Conservation (phyloP, 1,284 basidiomycete genomes). For the Retiboletus flavoniger region DNA sequence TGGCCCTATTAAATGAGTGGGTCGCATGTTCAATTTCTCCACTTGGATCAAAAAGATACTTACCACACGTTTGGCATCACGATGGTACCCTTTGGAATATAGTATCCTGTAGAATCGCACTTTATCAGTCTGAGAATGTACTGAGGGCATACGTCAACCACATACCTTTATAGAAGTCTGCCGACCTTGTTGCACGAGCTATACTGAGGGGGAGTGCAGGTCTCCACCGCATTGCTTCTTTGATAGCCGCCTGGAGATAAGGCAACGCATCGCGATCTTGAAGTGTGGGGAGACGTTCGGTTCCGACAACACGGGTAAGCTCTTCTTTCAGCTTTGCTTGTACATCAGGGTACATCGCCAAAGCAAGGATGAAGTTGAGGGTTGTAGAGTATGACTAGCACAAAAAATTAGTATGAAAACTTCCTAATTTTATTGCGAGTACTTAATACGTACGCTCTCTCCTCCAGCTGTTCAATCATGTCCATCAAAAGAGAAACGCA, state of each 20-base stretch:
- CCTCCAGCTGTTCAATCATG: slow-evolving; percentile 19
- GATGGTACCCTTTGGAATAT: slow-evolving; percentile 33
- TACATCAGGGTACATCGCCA: slow-evolving; percentile 25
- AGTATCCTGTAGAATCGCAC: slow-evolving; percentile 19
- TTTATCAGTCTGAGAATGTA: background rate
- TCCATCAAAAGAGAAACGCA: background rate
- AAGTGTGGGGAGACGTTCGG: slow-evolving; percentile 30
- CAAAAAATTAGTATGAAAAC: background rate
- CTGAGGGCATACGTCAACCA: background rate
- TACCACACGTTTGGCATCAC: slow-evolving; percentile 39
- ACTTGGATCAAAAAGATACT: background rate
- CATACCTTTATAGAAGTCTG: slow-evolving; percentile 15
- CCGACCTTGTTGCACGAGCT: slow-evolving; percentile 10
- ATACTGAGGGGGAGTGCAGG: slow-evolving; percentile 28
- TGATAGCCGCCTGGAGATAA: slow-evolving; percentile 33
- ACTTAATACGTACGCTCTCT: slow-evolving; percentile 20
- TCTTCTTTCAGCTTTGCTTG: slow-evolving; percentile 26
- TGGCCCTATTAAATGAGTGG: slow-evolving; percentile 12
- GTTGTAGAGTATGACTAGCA: slow-evolving; percentile 27
- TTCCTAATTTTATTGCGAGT: background rate
- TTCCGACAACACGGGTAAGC: slow-evolving; percentile 19
- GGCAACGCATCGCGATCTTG: slow-evolving; percentile 32
- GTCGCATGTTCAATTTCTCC: background rate
- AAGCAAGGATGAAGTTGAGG: slow-evolving; percentile 28
- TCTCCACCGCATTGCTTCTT: slow-evolving; percentile 31